Base-by-base conservation (phyloP, 257 asterid genomes). In the Schizonepeta tenuifolia region DNA sequence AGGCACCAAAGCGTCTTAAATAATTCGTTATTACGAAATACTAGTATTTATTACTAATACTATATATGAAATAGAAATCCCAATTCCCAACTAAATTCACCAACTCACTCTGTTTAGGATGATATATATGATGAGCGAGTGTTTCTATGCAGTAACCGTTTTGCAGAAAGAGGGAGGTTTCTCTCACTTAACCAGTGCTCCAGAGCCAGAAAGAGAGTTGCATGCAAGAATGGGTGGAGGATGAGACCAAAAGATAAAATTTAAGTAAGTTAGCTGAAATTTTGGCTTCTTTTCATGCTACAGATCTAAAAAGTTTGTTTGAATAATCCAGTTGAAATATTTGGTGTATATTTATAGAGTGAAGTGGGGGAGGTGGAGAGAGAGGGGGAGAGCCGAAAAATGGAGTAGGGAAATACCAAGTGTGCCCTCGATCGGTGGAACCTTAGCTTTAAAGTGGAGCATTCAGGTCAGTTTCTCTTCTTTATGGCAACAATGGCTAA, bases 391-490 rank as follows among this genome's bases (percentile, higher is more conserved):
- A 58, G 69, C 46, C 51, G 46, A 20, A 28, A 69, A 3, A 3
- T 22, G 73, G 51, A 22, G 3, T 0, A 24, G 46, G 31, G 69
- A 66, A 73, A 72, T 78, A 51, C 82, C 78, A 9, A 67, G n/a
- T 31, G 40, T 54, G 6, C 65, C 82, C 78, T 72, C 72, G n/a
- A n/a, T n/a, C n/a, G 50, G 70, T 77, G 74, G 77, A 69, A 17
- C 46, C 57, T 17, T 24, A 24, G 54, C 57, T 17, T 14, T 47
- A 65, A 58, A 58, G 70, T 77, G 77, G 81, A 71, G 75, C 81
- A 70, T 65, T 76, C 7, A 26, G 43, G 60, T 24, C 74, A 12
- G 18, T 57, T 46, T 43, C 33, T 22, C 67, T 46, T 41, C 21
- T 22, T 71, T 35, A 28, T 40, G 72, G 49, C 63, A 21, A 51